Evolutionary conservation across 495 filamentous ascomycete species (phyloP), one percentile per base, ranked within the genome.

Genomic region (Physcia stellaris): DNA sequence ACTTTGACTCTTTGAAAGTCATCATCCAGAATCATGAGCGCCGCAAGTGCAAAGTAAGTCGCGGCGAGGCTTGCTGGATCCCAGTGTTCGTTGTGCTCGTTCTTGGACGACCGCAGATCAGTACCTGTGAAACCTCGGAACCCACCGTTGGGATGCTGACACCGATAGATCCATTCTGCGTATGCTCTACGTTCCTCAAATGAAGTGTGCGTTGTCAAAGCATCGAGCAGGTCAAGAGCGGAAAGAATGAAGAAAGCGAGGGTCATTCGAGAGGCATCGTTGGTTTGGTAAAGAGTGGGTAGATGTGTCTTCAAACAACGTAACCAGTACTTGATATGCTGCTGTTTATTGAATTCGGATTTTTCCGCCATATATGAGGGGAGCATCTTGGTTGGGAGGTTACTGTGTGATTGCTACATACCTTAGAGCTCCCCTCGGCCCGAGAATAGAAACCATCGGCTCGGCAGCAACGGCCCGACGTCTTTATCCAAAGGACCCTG

Each of bases 321-420:
- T 43, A 84, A 73, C 79, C 88, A 96, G 68, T 94, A 98, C 53
- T 79, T 84, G 52, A 88, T 65, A 57, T 98, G 90, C 32, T 68
- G 73, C 19, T 73, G 66, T 35, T 72, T 75, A 53, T 85, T 70
- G 53, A 90, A 72, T 19, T 55, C 50, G 28, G 70, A 36, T 27
- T 20, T 29, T 24, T 47, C 45, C 23, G 34, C 13, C 12, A n/a
- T n/a, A n/a, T n/a, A n/a, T n/a, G n/a, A n/a, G n/a, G n/a, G n/a
- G n/a, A n/a, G n/a, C n/a, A n/a, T n/a, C n/a, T n/a, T n/a, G n/a
- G n/a, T n/a, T n/a, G n/a, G n/a, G n/a, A n/a, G n/a, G n/a, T n/a
- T n/a, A n/a, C n/a, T n/a, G n/a, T n/a, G n/a, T n/a, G n/a, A n/a
- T n/a, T n/a, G n/a, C n/a, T n/a, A n/a, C n/a, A n/a, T n/a, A n/a